A percentile compares a stretch with the other conserved stretches of the same genome.
Evolutionary conservation across 2,329 filamentous ascomycete species (phyloP).

Genomic region (Penicillium freii): DNA sequence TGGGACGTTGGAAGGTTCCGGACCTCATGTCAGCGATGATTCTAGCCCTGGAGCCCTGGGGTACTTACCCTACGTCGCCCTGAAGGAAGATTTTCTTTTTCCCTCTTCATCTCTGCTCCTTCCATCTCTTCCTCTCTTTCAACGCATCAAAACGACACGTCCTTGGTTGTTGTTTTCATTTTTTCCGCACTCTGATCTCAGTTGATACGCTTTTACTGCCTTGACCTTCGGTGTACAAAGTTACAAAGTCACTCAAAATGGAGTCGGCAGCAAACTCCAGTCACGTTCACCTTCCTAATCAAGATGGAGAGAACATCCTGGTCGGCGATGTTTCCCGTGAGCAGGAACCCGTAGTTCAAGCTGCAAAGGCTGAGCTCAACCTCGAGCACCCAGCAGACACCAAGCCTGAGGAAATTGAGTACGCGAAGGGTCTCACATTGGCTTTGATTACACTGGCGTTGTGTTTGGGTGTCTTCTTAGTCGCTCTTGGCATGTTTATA

Average conservation of each 20-base stretch:
- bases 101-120: not conserved
- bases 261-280: not conserved
- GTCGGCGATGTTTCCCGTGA: not conserved
- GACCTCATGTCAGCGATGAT: no score
- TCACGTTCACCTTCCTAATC: not conserved
- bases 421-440: not conserved
- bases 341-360: not conserved
- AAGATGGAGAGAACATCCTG: not conserved
- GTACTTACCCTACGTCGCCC: no score
- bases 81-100: no score
- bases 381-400: not conserved
- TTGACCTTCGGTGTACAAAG: no score
- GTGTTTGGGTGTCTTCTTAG: not conserved
- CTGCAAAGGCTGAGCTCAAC: not conserved
- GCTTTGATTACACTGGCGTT: not conserved
- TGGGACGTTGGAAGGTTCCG: no score
- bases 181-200: no score
- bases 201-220: not conserved
- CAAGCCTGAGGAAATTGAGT: not conserved
- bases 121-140: not conserved
- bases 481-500: not conserved
- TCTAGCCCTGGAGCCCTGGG: no score
- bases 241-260: not conserved
- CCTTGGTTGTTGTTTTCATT: no score
- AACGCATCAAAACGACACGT: no score